These are phyloP conservation scores for Arbutus unedo DNA, from an alignment of 148 eudicot genomes.

Conservation along the genomic window DNA sequence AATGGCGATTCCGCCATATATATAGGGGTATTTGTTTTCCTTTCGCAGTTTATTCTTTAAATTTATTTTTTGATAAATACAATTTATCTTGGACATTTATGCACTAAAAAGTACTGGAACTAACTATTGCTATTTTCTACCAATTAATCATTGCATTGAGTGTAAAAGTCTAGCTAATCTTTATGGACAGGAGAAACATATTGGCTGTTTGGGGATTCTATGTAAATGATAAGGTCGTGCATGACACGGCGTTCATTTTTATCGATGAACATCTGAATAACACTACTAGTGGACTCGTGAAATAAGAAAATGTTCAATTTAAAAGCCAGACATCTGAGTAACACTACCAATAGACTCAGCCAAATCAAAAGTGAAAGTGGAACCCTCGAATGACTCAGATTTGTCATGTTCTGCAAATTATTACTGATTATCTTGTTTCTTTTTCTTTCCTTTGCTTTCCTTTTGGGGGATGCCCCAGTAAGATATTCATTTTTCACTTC, in stretches of 20 bases:
- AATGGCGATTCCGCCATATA: conserved; percentile 25
- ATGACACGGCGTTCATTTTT: not conserved
- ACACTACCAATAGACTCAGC: not conserved
- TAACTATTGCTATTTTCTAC: not conserved
- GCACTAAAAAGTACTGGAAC: not conserved
- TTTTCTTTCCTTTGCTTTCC: not conserved
- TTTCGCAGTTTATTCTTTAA: not conserved
- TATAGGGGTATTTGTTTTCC: conserved; percentile 18
- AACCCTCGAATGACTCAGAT: not conserved
- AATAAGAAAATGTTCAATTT: not conserved
- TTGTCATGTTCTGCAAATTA: not conserved
- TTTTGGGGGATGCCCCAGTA: not conserved
- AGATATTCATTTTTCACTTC: not conserved
- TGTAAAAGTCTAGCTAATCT: not conserved
- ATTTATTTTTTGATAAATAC: not conserved
- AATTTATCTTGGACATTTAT: not conserved
- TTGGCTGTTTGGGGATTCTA: not conserved
- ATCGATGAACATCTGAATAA: not conserved
- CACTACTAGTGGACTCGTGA: not conserved
- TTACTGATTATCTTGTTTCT: not conserved
- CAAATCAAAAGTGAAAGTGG: not conserved
- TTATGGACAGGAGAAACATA: not conserved
- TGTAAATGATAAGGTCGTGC: not conserved
- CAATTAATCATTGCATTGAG: not conserved
- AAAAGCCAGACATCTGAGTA: not conserved